phyloP scores from a whole-genome alignment of 768 basidiomycete genomes.

The Tephrocybe sp. region DNA sequence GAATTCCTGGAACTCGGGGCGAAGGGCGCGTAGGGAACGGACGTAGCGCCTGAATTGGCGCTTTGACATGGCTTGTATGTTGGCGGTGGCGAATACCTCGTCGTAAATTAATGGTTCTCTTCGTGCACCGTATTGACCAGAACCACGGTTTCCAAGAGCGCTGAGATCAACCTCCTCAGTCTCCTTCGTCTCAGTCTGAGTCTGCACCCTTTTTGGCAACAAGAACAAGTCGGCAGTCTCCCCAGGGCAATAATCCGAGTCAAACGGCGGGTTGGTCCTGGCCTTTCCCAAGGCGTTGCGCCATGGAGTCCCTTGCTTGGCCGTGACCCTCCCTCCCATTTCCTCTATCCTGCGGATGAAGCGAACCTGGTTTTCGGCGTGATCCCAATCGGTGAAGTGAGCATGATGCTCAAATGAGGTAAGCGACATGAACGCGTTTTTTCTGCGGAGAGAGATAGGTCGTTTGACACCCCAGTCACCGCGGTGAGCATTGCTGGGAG shows the following conservation, averaged over 20 bases:
- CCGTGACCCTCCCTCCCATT: conserved; percentile 40
- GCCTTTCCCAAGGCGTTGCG: conserved; percentile 34
- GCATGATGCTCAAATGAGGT: conserved; percentile 67
- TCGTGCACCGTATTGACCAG: conserved; percentile 25
- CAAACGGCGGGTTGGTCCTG: conserved; percentile 32
- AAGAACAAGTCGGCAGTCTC: conserved; percentile 13
- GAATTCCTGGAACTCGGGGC: conserved; percentile 54
- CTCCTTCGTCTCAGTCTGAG: too few relatives aligned
- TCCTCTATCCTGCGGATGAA: conserved; percentile 70
- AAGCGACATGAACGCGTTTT: conserved; percentile 63
- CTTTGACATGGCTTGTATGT: conserved; percentile 60
- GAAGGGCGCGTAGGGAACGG: conserved; percentile 49
- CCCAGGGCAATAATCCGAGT: conserved; percentile 45
- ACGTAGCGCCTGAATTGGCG: conserved; percentile 59
- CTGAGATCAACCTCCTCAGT: conserved; percentile 14
- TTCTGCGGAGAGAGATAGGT: conserved; percentile 65
- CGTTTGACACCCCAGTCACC: conserved; percentile 89
- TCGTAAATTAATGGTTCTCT: not conserved
- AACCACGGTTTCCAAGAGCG: conserved; percentile 23
- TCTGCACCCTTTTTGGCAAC: too few relatives aligned
- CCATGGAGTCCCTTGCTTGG: conserved; percentile 34
- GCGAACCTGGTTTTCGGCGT: conserved; percentile 61
- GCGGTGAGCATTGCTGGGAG: conserved; percentile 65
- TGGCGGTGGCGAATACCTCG: conserved; percentile 36
- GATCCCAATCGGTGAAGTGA: conserved; percentile 76